Evolutionary conservation across 176 grass and related monocot species (phyloP).

Genomic region (Oryza brachyantha): DNA sequence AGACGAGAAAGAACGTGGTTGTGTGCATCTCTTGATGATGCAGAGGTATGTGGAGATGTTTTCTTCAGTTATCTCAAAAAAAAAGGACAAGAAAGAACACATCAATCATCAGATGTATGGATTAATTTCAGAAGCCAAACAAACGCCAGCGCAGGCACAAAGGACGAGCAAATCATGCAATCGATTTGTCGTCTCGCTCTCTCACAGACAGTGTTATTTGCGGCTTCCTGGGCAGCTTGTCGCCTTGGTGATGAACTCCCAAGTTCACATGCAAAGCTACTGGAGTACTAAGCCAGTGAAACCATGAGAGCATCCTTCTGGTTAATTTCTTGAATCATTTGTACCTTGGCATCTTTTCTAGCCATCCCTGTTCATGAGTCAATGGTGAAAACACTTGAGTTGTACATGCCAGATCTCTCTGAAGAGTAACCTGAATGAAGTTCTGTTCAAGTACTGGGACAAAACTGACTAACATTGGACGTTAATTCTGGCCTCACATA

Average conservation of each 20-base stretch:
- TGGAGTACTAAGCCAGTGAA: neutral
- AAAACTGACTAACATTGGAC: neutral
- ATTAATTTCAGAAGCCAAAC: neutral
- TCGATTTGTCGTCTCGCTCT: neutral
- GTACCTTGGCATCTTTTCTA: neutral
- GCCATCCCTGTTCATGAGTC: conserved; percentile 30
- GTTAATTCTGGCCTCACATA: conserved; percentile 18
- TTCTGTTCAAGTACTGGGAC: neutral
- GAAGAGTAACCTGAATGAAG: neutral
- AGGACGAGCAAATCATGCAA: conserved; percentile 20
- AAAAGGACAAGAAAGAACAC: neutral
- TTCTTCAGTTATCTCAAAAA: neutral
- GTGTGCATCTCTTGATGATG: neutral
- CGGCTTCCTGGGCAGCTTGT: conserved; percentile 31
- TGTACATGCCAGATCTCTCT: neutral
- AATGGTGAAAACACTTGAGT: conserved; percentile 6
- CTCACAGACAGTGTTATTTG: neutral
- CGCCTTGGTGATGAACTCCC: neutral
- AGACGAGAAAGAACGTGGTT: neutral
- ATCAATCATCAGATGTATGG: neutral
- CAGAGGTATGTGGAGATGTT: neutral
- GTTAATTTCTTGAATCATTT: neutral
- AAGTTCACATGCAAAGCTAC: conserved; percentile 1
- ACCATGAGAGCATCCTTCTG: neutral
- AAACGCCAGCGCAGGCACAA: neutral